Percentiles rank a stretch among this genome's conserved stretches.
phyloP scores from a whole-genome alignment of 768 basidiomycete species.

The Fomitopsis pulvina region DNA sequence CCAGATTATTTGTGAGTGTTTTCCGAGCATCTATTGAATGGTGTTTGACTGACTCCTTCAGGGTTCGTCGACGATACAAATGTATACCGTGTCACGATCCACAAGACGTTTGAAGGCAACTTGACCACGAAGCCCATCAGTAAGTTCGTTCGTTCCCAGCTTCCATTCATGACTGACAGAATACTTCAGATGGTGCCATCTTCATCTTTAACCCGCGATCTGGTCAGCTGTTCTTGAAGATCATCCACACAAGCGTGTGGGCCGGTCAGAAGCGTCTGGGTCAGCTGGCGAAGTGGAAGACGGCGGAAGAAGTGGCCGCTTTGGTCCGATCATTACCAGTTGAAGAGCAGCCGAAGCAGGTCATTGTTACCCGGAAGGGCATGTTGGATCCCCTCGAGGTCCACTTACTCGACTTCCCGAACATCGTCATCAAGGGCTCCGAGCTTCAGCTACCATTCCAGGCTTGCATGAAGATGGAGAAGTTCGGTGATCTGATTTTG shows the following conservation, averaged over 20 bases:
- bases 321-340: constrained; percentile 97
- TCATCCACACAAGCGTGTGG: constrained; percentile 99
- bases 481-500: constrained; percentile 97
- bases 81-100: constrained; percentile 98
- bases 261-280: constrained; percentile 99
- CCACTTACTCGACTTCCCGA: constrained; percentile 98
- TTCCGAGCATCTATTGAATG: neutral
- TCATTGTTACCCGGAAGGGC: constrained; percentile 99
- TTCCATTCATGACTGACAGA: neutral
- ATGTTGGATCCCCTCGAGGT: constrained; percentile 99
- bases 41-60: constrained; percentile 17
- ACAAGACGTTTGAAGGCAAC: constrained; percentile 99
- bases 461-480: constrained; percentile 99
- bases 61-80: constrained; percentile 99
- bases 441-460: constrained; percentile 99
- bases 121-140: constrained; percentile 99
- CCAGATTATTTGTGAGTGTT: constrained; percentile 83
- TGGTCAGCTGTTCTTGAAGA: constrained; percentile 96
- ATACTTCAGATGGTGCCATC: constrained; percentile 73
- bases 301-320: constrained; percentile 99
- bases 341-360: constrained; percentile 99
- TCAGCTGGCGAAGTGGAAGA: constrained; percentile 99
- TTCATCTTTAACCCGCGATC: constrained; percentile 99
- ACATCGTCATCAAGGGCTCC: constrained; percentile 99
- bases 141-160: constrained; percentile 25